These are phyloP conservation scores for Neurospora sp. DNA, from an alignment of 495 filamentous ascomycete genomes.

Conservation along the genomic window DNA sequence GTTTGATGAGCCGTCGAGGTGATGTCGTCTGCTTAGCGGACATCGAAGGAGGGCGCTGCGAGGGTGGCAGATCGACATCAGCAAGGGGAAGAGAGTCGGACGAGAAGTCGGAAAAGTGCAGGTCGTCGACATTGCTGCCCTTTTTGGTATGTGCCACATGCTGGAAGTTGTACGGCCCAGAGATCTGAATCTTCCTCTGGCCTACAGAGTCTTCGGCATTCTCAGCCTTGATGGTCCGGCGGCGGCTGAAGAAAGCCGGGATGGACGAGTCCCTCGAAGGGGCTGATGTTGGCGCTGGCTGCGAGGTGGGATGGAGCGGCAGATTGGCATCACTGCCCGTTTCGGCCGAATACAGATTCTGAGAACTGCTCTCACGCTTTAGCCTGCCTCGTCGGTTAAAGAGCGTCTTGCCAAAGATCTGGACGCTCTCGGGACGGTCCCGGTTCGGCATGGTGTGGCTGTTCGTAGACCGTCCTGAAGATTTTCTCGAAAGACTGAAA, in stretches of 20 bases:
- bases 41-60: conserved; percentile 13
- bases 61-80: conserved; percentile 15
- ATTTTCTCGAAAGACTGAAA: conserved; percentile 35
- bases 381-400: conserved; percentile 35
- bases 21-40: conserved; percentile 14
- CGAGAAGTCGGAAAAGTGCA: conserved; percentile 55
- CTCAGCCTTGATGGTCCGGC: conserved; percentile 26
- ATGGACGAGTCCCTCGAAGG: conserved; percentile 30
- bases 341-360: conserved; percentile 29
- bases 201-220: conserved; percentile 15
- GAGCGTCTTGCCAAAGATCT: conserved; percentile 44
- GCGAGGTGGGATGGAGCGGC: conserved; percentile 1
- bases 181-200: conserved; percentile 48
- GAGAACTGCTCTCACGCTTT: conserved; percentile 33
- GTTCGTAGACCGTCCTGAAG: conserved; percentile 37
- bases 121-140: conserved; percentile 53
- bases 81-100: conserved; percentile 36
- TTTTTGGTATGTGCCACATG: conserved; percentile 71
- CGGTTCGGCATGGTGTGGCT: conserved; percentile 31
- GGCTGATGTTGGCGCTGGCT: conserved; percentile 7
- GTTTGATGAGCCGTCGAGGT: conserved; percentile 26
- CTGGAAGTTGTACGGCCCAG: conserved; percentile 79
- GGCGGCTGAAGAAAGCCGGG: conserved; percentile 32
- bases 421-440: conserved; percentile 44
- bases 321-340: conserved; percentile 14